Conservation (phyloP, 345 rosid genomes). For the Schrenkiella parvula region DNA sequence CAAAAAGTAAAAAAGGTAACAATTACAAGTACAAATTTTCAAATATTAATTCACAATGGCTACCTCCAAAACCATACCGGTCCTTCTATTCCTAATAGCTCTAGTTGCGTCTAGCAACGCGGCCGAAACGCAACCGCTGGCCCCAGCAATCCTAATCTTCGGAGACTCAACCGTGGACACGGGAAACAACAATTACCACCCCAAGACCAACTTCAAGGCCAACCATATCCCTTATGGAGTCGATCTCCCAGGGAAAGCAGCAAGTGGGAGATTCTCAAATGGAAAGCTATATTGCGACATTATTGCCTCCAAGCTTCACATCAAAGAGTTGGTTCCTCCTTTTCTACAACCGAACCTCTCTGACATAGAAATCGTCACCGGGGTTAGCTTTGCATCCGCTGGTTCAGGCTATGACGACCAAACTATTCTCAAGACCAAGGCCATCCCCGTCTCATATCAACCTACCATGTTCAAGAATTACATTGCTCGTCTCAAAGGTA, state of each 20-base stretch:
- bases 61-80: neutral
- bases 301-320: neutral
- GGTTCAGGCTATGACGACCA: constrained; percentile 13
- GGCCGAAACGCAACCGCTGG: neutral
- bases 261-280: constrained; percentile 14
- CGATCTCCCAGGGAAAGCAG: neutral
- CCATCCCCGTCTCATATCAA: constrained; percentile 41
- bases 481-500: neutral
- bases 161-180: constrained; percentile 17
- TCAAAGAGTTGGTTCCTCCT: constrained; percentile 15
- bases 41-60: neutral
- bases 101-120: neutral
- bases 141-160: constrained; percentile 2
- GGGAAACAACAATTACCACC: constrained; percentile 11
- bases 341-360: constrained; percentile 3
- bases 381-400: constrained; percentile 12
- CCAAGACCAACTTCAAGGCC: neutral
- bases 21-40: neutral
- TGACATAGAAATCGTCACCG: neutral
- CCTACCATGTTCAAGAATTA: constrained; percentile 29
- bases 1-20: neutral
- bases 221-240: constrained; percentile 9
- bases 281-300: constrained; percentile 9
- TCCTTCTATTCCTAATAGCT: neutral
- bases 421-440: neutral